A percentile compares a stretch with the other conserved stretches of the same genome.
Conservation (phyloP, 1,284 basidiomycete genomes). For the Apiotrichum domesticum region DNA sequence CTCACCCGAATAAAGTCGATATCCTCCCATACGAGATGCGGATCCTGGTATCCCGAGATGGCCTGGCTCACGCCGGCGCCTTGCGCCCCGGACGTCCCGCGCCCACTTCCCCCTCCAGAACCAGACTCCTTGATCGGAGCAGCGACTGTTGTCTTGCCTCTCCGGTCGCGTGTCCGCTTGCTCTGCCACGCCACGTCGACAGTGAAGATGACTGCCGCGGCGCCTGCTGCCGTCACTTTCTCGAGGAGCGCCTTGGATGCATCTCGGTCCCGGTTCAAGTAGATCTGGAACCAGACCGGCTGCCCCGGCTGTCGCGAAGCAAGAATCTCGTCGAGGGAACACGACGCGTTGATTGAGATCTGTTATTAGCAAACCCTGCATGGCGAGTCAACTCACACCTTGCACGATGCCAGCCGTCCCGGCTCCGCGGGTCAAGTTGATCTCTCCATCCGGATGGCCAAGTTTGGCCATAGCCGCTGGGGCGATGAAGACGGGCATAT, state of each 20-base stretch:
- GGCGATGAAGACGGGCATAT: conserved; percentile 75
- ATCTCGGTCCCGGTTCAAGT: conserved; percentile 53
- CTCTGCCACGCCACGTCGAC: conserved; percentile 85
- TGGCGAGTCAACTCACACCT: conserved; percentile 52
- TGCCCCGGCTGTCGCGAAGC: conserved; percentile 45
- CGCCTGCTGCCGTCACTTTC: conserved; percentile 49
- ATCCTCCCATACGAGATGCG: conserved; percentile 48
- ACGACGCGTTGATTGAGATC: conserved; percentile 48
- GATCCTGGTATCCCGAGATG: conserved; percentile 51
- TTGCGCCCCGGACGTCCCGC: neutral
- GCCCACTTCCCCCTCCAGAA: neutral
- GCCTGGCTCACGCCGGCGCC: conserved; percentile 44
- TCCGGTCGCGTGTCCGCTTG: conserved; percentile 73
- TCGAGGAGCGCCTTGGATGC: conserved; percentile 49
- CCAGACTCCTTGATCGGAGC: conserved; percentile 1
- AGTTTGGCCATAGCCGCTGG: conserved; percentile 79
- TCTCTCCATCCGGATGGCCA: conserved; percentile 81
- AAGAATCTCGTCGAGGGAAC: conserved; percentile 52
- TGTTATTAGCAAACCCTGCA: conserved; percentile 36
- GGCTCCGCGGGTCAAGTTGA: conserved; percentile 71
- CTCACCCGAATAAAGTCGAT: conserved; percentile 44
- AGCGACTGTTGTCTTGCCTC: conserved; percentile 38
- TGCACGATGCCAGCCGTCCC: conserved; percentile 68
- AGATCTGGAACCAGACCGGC: conserved; percentile 49
- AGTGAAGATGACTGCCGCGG: conserved; percentile 75